Conservation (phyloP, 345 rosid species). For the Theobroma cacao region DNA sequence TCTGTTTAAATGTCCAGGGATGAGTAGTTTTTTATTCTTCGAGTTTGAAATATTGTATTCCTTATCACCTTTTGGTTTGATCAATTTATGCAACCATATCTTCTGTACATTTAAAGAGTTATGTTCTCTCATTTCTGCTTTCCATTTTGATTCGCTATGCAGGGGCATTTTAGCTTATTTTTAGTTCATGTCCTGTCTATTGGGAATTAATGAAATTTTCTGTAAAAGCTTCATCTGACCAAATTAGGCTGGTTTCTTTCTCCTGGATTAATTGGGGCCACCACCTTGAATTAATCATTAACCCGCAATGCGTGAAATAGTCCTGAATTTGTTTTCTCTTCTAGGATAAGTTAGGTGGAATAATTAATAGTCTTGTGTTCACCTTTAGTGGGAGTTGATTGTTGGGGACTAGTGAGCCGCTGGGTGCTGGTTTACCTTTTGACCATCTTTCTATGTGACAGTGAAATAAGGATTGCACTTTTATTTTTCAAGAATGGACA, state of each 20-base stretch:
- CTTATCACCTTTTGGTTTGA: neutral
- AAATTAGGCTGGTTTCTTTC: neutral
- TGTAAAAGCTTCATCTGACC: neutral
- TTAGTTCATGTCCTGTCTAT: neutral
- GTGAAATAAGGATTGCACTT: neutral
- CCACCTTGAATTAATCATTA: neutral
- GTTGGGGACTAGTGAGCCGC: neutral
- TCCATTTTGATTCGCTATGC: neutral
- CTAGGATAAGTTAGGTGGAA: neutral
- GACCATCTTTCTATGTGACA: neutral
- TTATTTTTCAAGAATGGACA: neutral
- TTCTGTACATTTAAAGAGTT: conserved; percentile 6
- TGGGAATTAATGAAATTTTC: neutral
- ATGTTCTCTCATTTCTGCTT: neutral
- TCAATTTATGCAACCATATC: neutral
- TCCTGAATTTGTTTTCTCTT: neutral
- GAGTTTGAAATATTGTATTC: neutral
- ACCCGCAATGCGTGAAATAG: neutral
- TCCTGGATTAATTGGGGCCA: neutral
- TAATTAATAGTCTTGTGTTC: neutral
- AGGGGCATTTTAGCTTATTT: neutral
- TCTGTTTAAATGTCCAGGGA: neutral
- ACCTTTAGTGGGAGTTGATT: neutral
- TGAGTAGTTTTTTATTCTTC: neutral
- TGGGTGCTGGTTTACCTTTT: neutral